Conservation (phyloP, 139 green algal species). For the Picochlorum costavermella region DNA sequence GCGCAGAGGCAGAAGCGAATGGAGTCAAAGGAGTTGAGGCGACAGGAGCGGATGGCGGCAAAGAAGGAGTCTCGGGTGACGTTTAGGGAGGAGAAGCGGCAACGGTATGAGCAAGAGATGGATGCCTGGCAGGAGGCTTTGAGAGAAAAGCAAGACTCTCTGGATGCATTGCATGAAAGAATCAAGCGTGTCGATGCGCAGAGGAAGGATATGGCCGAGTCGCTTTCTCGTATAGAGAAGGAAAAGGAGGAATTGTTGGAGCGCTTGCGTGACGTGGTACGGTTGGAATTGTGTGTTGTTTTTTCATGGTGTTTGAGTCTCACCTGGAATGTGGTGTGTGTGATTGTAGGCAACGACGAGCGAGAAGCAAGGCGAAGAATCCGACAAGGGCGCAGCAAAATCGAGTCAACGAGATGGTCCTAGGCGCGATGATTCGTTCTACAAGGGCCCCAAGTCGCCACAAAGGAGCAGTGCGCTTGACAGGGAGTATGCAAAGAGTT, state of each 20-base stretch:
- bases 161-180: constrained; percentile 8
- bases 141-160: constrained; percentile 11
- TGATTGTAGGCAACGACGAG: neutral
- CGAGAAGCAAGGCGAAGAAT: neutral
- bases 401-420: too few species aligned
- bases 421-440: too few species aligned
- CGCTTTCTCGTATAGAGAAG: neutral
- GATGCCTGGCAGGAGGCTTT: constrained; percentile 18
- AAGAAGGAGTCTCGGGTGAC: constrained; percentile 4
- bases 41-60: constrained; percentile 15
- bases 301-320: neutral
- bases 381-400: too few species aligned
- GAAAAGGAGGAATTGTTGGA: neutral
- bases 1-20: constrained; percentile 13
- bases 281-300: neutral
- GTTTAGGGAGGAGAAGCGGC: constrained; percentile 4
- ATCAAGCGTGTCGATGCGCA: too few species aligned
- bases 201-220: neutral
- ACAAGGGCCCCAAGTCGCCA: too few species aligned
- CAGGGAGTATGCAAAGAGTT: too few species aligned
- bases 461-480: too few species aligned
- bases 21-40: neutral
- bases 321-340: neutral
- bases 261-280: neutral
- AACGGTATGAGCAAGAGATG: constrained; percentile 16